These are phyloP conservation scores for Pseudophaeomoniella oleicola DNA, from an alignment of 2,329 filamentous ascomycete species.

Conservation along the genomic window DNA sequence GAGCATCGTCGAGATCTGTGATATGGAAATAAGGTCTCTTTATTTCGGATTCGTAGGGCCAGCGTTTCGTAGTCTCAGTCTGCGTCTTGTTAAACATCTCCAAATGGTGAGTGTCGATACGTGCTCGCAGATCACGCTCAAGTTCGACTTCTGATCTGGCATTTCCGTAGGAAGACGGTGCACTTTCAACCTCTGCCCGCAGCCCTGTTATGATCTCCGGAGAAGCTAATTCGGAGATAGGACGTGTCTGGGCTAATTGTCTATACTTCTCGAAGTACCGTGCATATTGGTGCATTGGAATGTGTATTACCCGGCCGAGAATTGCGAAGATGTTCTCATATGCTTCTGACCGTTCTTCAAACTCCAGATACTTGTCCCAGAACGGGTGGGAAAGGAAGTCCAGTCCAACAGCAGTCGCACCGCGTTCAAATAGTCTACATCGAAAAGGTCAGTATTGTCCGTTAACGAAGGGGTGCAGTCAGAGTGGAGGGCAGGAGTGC, in stretches of 20 bases:
- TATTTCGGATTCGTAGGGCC: conserved; percentile 88
- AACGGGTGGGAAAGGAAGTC: conserved; percentile 93
- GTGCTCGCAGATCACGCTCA: conserved; percentile 66
- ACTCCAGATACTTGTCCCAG: conserved; percentile 98
- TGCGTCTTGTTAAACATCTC: conserved; percentile 71
- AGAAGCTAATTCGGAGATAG: conserved; percentile 58
- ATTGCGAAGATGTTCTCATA: conserved; percentile 76
- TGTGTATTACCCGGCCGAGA: conserved; percentile 65
- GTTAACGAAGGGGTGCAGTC: conserved; percentile 16
- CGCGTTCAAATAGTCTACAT: conserved; percentile 78
- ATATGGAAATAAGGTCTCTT: conserved; percentile 96
- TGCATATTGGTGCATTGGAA: conserved; percentile 91
- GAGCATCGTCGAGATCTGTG: conserved; percentile 72
- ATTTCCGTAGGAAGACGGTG: conserved; percentile 36
- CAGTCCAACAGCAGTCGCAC: conserved; percentile 67
- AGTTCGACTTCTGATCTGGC: conserved; percentile 59
- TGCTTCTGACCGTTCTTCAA: conserved; percentile 78
- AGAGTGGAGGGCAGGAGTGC: conserved; percentile 21
- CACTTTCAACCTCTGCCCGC: conserved; percentile 55
- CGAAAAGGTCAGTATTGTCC: conserved; percentile 23
- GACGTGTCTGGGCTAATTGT: conserved; percentile 56
- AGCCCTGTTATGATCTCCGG: conserved; percentile 54
- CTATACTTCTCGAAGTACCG: conserved; percentile 89
- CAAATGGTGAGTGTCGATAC: conserved; percentile 68
- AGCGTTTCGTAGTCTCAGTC: conserved; percentile 77